Conservation (phyloP, 169 alveolate genomes). For the Plasmodium coatneyi region DNA sequence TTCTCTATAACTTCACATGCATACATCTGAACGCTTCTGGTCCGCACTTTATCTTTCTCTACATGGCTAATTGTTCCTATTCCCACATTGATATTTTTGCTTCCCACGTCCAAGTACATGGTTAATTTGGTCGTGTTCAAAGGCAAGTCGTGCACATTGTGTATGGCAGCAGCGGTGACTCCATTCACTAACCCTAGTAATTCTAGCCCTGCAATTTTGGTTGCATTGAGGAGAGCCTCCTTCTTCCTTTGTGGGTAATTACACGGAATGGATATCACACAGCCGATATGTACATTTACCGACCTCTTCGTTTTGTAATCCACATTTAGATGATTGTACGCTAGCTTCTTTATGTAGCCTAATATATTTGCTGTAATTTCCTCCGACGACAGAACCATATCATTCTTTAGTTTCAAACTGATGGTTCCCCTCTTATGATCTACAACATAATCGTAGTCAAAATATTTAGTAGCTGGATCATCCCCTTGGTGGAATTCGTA, state of each 20-base stretch:
- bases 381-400: slow-evolving; percentile 79
- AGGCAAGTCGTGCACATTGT: slow-evolving; percentile 78
- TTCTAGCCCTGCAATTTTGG: slow-evolving; percentile 83
- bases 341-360: slow-evolving; percentile 79
- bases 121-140: slow-evolving; percentile 80
- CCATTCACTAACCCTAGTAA: slow-evolving; percentile 81
- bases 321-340: slow-evolving; percentile 74
- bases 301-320: slow-evolving; percentile 74
- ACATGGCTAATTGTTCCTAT: slow-evolving; percentile 75
- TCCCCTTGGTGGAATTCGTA: slow-evolving; percentile 23
- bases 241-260: slow-evolving; percentile 82
- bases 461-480: slow-evolving; percentile 28
- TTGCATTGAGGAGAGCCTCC: slow-evolving; percentile 79
- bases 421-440: slow-evolving; percentile 71
- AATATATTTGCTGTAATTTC: slow-evolving; percentile 83
- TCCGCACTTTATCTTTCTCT: slow-evolving; percentile 36
- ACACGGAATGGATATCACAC: slow-evolving; percentile 85
- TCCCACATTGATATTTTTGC: slow-evolving; percentile 82
- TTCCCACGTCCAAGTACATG: slow-evolving; percentile 84
- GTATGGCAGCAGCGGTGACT: slow-evolving; percentile 83
- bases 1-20: slow-evolving; percentile 73
- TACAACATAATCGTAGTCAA: slow-evolving; percentile 62
- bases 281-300: slow-evolving; percentile 62
- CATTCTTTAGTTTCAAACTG: slow-evolving; percentile 77
- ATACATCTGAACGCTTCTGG: slow-evolving; percentile 64